A percentile compares a stretch with the other conserved stretches of the same genome.
Evolutionary conservation across 257 asterid genomes (phyloP).

Genomic region (Penstemon newberryi): DNA sequence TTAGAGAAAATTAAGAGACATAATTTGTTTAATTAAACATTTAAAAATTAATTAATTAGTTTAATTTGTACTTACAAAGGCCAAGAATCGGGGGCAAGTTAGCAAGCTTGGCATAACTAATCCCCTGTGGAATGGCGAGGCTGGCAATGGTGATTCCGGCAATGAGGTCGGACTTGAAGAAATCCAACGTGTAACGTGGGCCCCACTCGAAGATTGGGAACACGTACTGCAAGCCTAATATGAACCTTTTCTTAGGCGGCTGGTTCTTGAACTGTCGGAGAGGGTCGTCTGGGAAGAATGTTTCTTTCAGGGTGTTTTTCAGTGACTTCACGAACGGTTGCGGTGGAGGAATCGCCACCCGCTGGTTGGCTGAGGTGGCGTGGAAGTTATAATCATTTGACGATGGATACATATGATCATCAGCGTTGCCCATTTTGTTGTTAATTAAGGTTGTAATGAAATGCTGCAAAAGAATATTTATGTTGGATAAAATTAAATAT

Average conservation of each 20-base stretch:
- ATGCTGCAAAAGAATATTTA: neutral
- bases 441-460: neutral
- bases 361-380: conserved; percentile 33
- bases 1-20: neutral
- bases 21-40: neutral
- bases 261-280: conserved; percentile 87
- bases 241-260: conserved; percentile 43
- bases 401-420: conserved; percentile 37
- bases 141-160: conserved; percentile 97
- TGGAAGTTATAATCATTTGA: conserved; percentile 14
- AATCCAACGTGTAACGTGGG: conserved; percentile 53
- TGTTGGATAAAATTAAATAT: neutral
- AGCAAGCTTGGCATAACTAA: conserved; percentile 90
- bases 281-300: conserved; percentile 89
- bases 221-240: conserved; percentile 64
- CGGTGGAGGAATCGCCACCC: conserved; percentile 69
- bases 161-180: conserved; percentile 71
- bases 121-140: conserved; percentile 96
- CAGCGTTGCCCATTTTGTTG: conserved; percentile 60
- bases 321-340: conserved; percentile 64
- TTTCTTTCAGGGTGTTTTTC: conserved; percentile 63
- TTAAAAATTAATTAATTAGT: neutral
- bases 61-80: conserved; percentile 54
- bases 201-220: conserved; percentile 95
- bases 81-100: conserved; percentile 94